These are phyloP conservation scores for Pseudovirgaria hyperparasitica DNA, from an alignment of 2,329 filamentous ascomycete species.

Conservation along the genomic window DNA sequence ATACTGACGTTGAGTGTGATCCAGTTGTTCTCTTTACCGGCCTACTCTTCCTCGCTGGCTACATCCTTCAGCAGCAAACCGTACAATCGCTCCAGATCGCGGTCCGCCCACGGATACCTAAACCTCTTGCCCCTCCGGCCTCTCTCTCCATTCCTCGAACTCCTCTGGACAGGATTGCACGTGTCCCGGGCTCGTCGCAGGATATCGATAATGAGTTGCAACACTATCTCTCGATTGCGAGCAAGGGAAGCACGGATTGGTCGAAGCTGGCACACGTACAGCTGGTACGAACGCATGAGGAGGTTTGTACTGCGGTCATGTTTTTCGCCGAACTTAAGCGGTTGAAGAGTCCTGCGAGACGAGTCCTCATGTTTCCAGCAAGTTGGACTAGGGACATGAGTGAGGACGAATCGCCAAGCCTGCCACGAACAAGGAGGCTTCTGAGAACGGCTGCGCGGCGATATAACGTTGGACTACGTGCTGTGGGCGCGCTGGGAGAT, in stretches of 20 bases:
- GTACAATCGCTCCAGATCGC: slow-evolving; percentile 64
- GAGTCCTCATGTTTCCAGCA: slow-evolving; percentile 33
- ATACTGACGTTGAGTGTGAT: background rate
- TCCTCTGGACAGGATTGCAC: too few species aligned
- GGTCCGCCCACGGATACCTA: slow-evolving; percentile 44
- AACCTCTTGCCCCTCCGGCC: slow-evolving; percentile 20
- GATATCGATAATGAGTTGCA: too few species aligned
- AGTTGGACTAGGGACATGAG: slow-evolving; percentile 20
- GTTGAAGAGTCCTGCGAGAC: slow-evolving; percentile 31
- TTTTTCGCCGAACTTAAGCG: slow-evolving; percentile 33
- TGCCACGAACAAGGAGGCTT: slow-evolving; percentile 31
- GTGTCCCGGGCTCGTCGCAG: too few species aligned
- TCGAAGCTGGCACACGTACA: slow-evolving; percentile 34
- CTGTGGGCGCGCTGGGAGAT: slow-evolving; percentile 30
- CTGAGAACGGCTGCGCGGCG: slow-evolving; percentile 32
- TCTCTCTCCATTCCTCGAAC: too few species aligned
- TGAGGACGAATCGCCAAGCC: slow-evolving; percentile 25
- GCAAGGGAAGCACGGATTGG: slow-evolving; percentile 28
- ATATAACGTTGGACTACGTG: slow-evolving; percentile 32
- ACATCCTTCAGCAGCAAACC: slow-evolving; percentile 76
- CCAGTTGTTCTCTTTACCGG: slow-evolving; percentile 62
- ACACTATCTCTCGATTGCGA: slow-evolving; percentile 11
- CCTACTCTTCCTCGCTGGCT: slow-evolving; percentile 77
- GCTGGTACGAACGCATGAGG: slow-evolving; percentile 29
- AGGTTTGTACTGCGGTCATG: slow-evolving; percentile 39